A percentile compares a stretch with the other conserved stretches of the same genome.
phyloP scores from a whole-genome alignment of 1,284 basidiomycete genomes.

The Taiwanofungus camphoratus region DNA sequence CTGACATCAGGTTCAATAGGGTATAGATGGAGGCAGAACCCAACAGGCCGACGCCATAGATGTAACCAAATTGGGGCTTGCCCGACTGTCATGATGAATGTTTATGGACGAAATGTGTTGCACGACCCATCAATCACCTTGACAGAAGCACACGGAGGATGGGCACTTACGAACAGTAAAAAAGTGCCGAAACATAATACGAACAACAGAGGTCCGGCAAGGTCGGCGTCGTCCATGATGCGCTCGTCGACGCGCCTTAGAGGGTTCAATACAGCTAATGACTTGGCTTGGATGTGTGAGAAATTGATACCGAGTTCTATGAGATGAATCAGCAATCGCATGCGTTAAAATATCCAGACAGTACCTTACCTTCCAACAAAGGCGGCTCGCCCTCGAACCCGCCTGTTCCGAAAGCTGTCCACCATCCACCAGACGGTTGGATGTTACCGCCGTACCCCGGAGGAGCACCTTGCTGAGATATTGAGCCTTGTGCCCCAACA shows the following conservation, averaged over 20 bases:
- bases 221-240: slow-evolving; percentile 99
- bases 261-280: slow-evolving; percentile 93
- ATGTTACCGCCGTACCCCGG: slow-evolving; percentile 67
- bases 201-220: slow-evolving; percentile 95
- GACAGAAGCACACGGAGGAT: not conserved
- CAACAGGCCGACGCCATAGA: slow-evolving; percentile 95
- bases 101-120: not conserved
- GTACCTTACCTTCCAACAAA: slow-evolving; percentile 74
- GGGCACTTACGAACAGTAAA: slow-evolving; percentile 76
- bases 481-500: slow-evolving; percentile 51
- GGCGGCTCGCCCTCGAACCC: slow-evolving; percentile 95
- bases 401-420: slow-evolving; percentile 93
- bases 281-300: slow-evolving; percentile 90
- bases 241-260: slow-evolving; percentile 82
- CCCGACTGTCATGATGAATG: slow-evolving; percentile 63
- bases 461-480: slow-evolving; percentile 38
- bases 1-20: slow-evolving; percentile 96
- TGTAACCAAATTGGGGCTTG: slow-evolving; percentile 98
- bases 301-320: slow-evolving; percentile 99
- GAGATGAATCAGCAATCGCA: not conserved
- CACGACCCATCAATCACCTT: not conserved
- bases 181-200: slow-evolving; percentile 91
- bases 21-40: slow-evolving; percentile 94
- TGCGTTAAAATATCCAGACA: not conserved
- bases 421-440: slow-evolving; percentile 73